Conservation (phyloP, 495 filamentous ascomycete species). For the Monascus purpureus region DNA sequence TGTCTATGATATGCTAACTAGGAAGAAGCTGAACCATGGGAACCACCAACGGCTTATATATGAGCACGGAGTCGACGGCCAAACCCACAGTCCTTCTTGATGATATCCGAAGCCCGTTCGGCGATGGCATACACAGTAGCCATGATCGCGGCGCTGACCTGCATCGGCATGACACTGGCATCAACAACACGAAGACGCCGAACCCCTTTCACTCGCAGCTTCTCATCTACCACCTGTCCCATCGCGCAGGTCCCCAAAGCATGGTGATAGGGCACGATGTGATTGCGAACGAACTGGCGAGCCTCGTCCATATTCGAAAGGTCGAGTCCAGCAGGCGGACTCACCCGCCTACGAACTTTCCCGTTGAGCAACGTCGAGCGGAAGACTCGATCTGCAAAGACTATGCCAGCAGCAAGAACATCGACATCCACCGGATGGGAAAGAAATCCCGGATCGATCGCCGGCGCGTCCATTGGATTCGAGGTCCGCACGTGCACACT, state of each 20-base stretch:
- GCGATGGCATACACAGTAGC: too few species aligned
- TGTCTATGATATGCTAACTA: too few species aligned
- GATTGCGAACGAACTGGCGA: constrained; percentile 3
- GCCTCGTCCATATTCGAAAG: constrained; percentile 5
- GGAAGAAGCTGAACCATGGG: too few species aligned
- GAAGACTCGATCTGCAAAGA: constrained; percentile 19
- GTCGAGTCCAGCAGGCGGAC: not conserved
- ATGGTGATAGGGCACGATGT: constrained; percentile 10
- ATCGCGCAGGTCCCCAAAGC: constrained; percentile 40
- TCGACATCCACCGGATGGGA: constrained; percentile 14
- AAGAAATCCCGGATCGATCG: constrained; percentile 11
- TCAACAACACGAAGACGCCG: too few species aligned
- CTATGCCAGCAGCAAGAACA: constrained; percentile 23
- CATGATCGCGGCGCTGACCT: too few species aligned
- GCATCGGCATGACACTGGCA: too few species aligned
- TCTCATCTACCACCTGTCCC: constrained; percentile 42
- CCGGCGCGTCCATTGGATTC: constrained; percentile 1
- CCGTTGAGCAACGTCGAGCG: constrained; percentile 1
- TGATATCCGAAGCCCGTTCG: too few species aligned
- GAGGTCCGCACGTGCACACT: constrained; percentile 9
- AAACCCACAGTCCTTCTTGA: too few species aligned
- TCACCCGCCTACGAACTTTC: constrained; percentile 3
- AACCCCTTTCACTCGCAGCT: too few species aligned
- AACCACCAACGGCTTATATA: too few species aligned
- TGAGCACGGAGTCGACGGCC: too few species aligned